phyloP scores from a whole-genome alignment of 1,139 yeast genomes.

The Protomyces pachydermus region DNA sequence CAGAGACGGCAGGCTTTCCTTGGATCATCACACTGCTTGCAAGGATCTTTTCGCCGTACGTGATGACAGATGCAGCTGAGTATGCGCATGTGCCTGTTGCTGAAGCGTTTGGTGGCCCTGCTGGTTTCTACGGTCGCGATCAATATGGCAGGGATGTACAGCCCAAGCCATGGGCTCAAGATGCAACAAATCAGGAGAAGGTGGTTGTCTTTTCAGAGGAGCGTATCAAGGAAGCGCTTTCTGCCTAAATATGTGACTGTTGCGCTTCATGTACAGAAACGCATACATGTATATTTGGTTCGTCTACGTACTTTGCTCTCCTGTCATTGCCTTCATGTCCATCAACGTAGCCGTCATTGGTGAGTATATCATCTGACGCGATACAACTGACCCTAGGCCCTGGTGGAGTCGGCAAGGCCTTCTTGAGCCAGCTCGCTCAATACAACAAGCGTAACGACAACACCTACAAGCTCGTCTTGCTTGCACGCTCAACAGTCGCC shows the following conservation, averaged over 20 bases:
- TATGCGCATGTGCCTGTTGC: slow-evolving; percentile 13
- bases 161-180: slow-evolving; percentile 7
- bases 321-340: neutral
- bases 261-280: neutral
- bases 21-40: slow-evolving; percentile 8
- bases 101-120: slow-evolving; percentile 2
- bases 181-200: neutral
- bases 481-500: slow-evolving; percentile 37
- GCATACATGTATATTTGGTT: too few species aligned
- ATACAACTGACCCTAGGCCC: slow-evolving; percentile 47
- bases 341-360: neutral
- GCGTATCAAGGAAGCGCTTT: slow-evolving; percentile 11
- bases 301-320: too few species aligned
- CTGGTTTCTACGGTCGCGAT: neutral
- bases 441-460: slow-evolving; percentile 65
- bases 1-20: slow-evolving; percentile 24
- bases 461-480: slow-evolving; percentile 71
- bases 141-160: slow-evolving; percentile 17
- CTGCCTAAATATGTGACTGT: neutral
- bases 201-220: neutral
- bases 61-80: slow-evolving; percentile 3
- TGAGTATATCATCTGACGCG: neutral
- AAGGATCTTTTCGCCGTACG: slow-evolving; percentile 1
- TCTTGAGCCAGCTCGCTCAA: slow-evolving; percentile 61
- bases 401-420: slow-evolving; percentile 93